Base-by-base conservation (phyloP, 352 stramenopile genomes). In the Pythium chondricola region DNA sequence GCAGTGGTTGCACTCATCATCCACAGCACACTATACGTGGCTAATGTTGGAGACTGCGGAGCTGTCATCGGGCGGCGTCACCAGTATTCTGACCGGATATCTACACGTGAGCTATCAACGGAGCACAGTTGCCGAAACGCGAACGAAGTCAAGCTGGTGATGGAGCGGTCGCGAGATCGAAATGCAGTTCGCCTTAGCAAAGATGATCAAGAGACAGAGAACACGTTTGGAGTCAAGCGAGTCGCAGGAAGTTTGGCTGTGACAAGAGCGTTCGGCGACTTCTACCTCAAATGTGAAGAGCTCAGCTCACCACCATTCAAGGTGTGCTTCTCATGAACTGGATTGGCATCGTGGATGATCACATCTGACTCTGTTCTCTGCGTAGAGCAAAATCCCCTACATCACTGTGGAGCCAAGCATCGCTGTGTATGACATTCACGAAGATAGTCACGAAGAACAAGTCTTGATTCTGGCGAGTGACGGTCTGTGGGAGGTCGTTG, bases 281-380 rank as follows among this genome's bases (percentile, higher is more conserved):
- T 93, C 17, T 97, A 97, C 38, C 68, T 97, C 9, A 97, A 97
- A 56, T 95, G 78, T 36, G 84, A 90, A 53, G 69, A 90, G 20
- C 60, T 97, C n/a, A 96, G 83, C 37, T 93, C 88, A 11, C 71
- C 82, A 44, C 91, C 88, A 6, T 97, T 97, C 60, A 97, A 97
- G 69, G 69, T 85, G 10, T 64, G 83, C 31, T 52, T n/a, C 63
- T 63, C 10, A 40, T 21, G 13, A 21, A 17, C 9, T 7, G 6
- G 33, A 6, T 77, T 74, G 44, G 80, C 72, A 26, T 0, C 22
- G 2, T 43, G 21, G 6, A 45, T 48, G 5, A 38, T 38, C 29
- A 9, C 6, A 5, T 16, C 21, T n/a, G 22, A 43, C 8, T 35
- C 25, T 48, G 11, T 51, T 48, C 13, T 37, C 9, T 20, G 21